Base-by-base conservation (phyloP, 257 asterid species). In the Gentiana dahurica region DNA sequence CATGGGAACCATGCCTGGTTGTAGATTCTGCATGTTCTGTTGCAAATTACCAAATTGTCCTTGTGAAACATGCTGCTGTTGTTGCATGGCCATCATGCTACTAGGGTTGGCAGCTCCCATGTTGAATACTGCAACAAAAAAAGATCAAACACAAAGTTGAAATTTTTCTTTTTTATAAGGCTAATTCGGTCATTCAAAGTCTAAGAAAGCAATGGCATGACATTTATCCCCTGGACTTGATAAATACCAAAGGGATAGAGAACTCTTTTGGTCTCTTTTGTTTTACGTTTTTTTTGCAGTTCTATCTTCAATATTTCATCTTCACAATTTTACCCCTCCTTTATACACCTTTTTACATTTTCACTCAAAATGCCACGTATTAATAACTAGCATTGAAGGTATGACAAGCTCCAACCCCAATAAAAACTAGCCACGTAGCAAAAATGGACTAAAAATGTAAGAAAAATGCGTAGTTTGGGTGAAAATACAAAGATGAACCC, bases 91-190 rank as follows among this genome's bases (percentile, higher is more conserved):
- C 90, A 89, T 81, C 93, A 89, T 78, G 54, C 68, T 75, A 7
- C 97, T 83, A 38, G 85, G 75, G 73, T 74, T 84, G 49, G 65
- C 69, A 37, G 89, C 79, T 59, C 95, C 94, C 88, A 86, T 80
- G 74, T 79, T 81, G 54, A 73, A 90, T 83, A 86, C 96, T 84
- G 90, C 67, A 53, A 6, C 13, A 33, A 44, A 47, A n/a, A 52
- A 4, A 24, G 24, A 24, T 24, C 24, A 24, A 24, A 24, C 24
- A 24, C 24, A 24, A 24, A 24, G 24, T 24, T 24, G 24, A 24
- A 24, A 0, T 24, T 24, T 24, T 24, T 9, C 9, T 10, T 49
- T 55, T 36, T 38, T 12, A 45, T 33, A 9, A 59, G 62, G 33
- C 51, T 13, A 45, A 34, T 33, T 63, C 43, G 36, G 38, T 45